Base-by-base conservation (phyloP, 2,329 filamentous ascomycete species). In the Atkinsonella hypoxylon region DNA sequence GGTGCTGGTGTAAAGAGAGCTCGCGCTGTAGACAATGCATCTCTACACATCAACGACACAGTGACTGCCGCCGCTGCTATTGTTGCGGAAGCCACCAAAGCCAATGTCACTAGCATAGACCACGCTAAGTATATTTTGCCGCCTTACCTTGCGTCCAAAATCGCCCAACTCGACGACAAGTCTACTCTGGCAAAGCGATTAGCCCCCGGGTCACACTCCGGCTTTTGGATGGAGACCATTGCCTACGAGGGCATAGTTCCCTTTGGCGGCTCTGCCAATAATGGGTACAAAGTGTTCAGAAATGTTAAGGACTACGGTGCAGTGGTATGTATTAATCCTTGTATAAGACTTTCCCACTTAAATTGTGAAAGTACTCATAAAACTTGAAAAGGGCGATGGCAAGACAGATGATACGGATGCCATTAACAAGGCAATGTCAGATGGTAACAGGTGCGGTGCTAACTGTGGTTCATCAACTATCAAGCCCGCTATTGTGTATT, bases 401-500 rank as follows among this genome's bases (percentile, higher is more conserved):
- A 66, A 70, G 0, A 85, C 84, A 26, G 91, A 97, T 64, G 90
- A 95, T 62, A 95, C 89, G 0, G 82, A 69, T 1, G 88, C 90
- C 50, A 95, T 97, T 76, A 95, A 95, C 71, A 67, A 71, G 41
- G 89, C 89, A 55, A 85, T 96, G 60, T 75, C 79, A 6, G 78
- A 79, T n/a, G 88, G 89, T 31, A 74, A 76, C 60, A 86, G 91
- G 42, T 97, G 91, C 63, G 89, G 87, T 41, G 65, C 79, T 56
- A 79, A 81, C 55, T 97, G 91, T 63, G 86, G 93, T 64, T 95
- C 89, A 2, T 80, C 79, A 30, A 96, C 91, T 2, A 78, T 79
- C n/a, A 81, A 81, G 1, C 91, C 91, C 0, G 91, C 88, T 26
- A 72, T 96, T 13, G 81, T 96, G 49, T 96, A 94, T 73, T 95